phyloP scores from a whole-genome alignment of 2,329 filamentous ascomycete genomes.

The Cladosporium sp. region DNA sequence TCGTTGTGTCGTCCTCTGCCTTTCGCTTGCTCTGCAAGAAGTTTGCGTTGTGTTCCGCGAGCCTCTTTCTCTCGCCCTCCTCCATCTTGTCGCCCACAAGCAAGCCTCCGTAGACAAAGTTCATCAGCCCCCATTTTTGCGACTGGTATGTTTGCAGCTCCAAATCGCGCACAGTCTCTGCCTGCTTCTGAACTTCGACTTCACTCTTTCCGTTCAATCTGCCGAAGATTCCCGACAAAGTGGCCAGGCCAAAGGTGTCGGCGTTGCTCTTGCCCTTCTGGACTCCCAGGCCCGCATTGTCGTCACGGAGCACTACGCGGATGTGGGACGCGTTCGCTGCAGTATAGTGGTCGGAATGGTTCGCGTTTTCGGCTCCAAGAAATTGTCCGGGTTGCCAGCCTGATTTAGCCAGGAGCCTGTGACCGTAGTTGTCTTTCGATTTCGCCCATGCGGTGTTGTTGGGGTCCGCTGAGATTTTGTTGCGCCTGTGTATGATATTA shows the following conservation, averaged over 20 bases:
- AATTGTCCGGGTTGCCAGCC: conserved; percentile 87
- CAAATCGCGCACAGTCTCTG: conserved; percentile 42
- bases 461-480: conserved; percentile 83
- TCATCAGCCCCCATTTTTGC: conserved; percentile 74
- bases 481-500: conserved; percentile 48
- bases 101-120: conserved; percentile 84
- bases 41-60: conserved; percentile 5
- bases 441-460: conserved; percentile 94
- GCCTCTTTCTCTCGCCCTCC: conserved; percentile 23
- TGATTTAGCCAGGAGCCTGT: conserved; percentile 82
- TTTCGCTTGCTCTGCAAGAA: conserved; percentile 11
- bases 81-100: conserved; percentile 60
- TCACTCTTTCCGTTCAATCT: conserved; percentile 86
- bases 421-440: conserved; percentile 79
- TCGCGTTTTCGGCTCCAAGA: conserved; percentile 74
- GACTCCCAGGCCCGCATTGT: conserved; percentile 86
- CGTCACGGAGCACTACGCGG: conserved; percentile 81
- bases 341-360: conserved; percentile 74
- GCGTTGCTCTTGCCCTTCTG: conserved; percentile 66
- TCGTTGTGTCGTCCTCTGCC: conserved; percentile 21
- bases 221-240: conserved; percentile 82
- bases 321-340: conserved; percentile 83
- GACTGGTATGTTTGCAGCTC: conserved; percentile 68
- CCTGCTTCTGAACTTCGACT: conserved; percentile 68
- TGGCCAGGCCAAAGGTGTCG: conserved; percentile 80